Conservation (phyloP, 306 rosid species). For the Astragalus membranaceus region DNA sequence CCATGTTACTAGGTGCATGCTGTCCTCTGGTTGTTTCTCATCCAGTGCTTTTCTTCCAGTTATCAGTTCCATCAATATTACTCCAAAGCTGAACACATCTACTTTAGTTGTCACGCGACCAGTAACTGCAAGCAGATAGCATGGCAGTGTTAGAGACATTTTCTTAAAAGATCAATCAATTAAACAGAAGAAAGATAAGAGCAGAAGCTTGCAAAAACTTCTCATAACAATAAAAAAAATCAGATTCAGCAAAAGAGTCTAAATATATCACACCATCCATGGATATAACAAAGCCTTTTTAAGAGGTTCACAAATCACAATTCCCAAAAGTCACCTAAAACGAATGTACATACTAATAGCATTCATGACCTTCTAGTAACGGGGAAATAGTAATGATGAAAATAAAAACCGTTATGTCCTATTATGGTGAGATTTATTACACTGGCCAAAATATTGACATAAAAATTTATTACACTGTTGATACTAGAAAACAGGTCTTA, state of each 20-base stretch:
- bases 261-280: no score
- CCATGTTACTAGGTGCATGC: slow-evolving; percentile 86
- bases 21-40: slow-evolving; percentile 76
- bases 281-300: no score
- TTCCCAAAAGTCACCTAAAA: no score
- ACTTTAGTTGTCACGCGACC: slow-evolving; percentile 88
- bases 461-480: background rate
- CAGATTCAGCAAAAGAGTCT: no score
- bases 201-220: background rate
- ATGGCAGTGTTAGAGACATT: background rate
- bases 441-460: background rate
- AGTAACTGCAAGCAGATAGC: slow-evolving; percentile 46
- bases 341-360: background rate
- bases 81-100: slow-evolving; percentile 77
- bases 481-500: background rate
- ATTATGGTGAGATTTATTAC: background rate
- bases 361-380: background rate
- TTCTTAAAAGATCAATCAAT: background rate
- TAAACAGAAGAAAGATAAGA: background rate
- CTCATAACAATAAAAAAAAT: background rate
- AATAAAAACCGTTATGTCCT: background rate
- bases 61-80: slow-evolving; percentile 79
- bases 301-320: no score
- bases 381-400: background rate
- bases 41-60: slow-evolving; percentile 77